These are phyloP conservation scores for Flaveria trinervia DNA, from an alignment of 129 eudicot genomes.

Conservation along the genomic window DNA sequence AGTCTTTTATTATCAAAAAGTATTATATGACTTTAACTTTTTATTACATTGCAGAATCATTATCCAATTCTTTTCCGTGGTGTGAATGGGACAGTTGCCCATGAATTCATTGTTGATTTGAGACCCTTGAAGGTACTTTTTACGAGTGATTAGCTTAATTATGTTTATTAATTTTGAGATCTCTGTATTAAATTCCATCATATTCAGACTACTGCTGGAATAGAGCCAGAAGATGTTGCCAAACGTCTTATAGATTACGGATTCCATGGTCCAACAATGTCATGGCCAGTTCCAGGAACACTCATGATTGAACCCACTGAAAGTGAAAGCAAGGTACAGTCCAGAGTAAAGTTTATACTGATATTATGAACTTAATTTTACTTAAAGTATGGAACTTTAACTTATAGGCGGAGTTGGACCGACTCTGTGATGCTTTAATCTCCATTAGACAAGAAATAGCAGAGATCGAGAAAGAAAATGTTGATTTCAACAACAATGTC, in stretches of 20 bases:
- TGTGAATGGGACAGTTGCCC: slow-evolving; percentile 93
- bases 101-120: slow-evolving; percentile 89
- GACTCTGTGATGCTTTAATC: slow-evolving; percentile 90
- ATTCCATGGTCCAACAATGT: slow-evolving; percentile 96
- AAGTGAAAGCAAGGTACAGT: slow-evolving; percentile 96
- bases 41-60: slow-evolving; percentile 52
- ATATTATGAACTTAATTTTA: background rate
- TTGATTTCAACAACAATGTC: slow-evolving; percentile 78
- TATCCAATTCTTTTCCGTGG: slow-evolving; percentile 99
- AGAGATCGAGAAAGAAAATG: slow-evolving; percentile 83
- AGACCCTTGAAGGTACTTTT: slow-evolving; percentile 76
- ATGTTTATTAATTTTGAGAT: background rate
- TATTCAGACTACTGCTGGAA: slow-evolving; percentile 79
- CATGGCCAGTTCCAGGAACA: slow-evolving; percentile 99
- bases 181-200: slow-evolving; percentile 15
- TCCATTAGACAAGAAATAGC: slow-evolving; percentile 93
- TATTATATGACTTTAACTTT: background rate
- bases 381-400: background rate
- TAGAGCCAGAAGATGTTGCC: slow-evolving; percentile 96
- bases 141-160: background rate
- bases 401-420: slow-evolving; percentile 87
- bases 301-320: slow-evolving; percentile 99
- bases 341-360: background rate
- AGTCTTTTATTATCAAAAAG: no score
- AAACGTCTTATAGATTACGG: slow-evolving; percentile 98